Percentiles rank a stretch among this genome's conserved stretches.
Evolutionary conservation across 257 asterid genomes (phyloP).

Genomic region (Scutellaria minor): DNA sequence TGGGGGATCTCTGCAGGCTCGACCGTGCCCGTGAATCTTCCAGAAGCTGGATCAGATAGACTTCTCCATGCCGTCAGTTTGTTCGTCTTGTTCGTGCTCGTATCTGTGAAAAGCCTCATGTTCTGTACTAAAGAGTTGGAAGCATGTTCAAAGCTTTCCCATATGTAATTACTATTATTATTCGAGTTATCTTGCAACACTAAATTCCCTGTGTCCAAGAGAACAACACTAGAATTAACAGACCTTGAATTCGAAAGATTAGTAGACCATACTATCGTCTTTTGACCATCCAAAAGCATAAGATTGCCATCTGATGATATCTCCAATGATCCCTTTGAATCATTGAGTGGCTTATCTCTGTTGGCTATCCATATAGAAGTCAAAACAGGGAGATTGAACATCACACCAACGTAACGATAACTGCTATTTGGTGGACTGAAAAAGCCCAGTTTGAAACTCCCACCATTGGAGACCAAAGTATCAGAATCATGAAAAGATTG

Average conservation of each 20-base stretch:
- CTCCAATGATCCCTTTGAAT: constrained; percentile 33
- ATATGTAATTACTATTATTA: not conserved
- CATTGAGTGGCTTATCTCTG: constrained; percentile 44
- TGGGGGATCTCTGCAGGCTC: constrained; percentile 16
- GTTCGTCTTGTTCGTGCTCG: constrained; percentile 12
- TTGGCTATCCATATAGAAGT: constrained; percentile 65
- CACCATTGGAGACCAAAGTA: constrained; percentile 40
- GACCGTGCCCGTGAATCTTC: constrained; percentile 44
- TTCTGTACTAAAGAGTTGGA: constrained; percentile 26
- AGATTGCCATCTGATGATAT: constrained; percentile 48
- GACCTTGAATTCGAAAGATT: constrained; percentile 11
- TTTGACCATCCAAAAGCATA: constrained; percentile 45
- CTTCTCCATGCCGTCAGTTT: constrained; percentile 52
- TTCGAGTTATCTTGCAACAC: constrained; percentile 23
- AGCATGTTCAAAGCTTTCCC: constrained; percentile 39
- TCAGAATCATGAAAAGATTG: constrained; percentile 44
- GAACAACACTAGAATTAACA: constrained; percentile 38
- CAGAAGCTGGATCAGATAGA: constrained; percentile 54
- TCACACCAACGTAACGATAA: constrained; percentile 53
- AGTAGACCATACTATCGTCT: constrained; percentile 44
- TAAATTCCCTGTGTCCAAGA: constrained; percentile 52
- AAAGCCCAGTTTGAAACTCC: constrained; percentile 45
- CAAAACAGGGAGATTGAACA: constrained; percentile 39
- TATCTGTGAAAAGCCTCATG: constrained; percentile 29
- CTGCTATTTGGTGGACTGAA: constrained; percentile 45